Evolutionary conservation across 129 eudicot species (phyloP).

Genomic region (Pulicaria dysenterica): DNA sequence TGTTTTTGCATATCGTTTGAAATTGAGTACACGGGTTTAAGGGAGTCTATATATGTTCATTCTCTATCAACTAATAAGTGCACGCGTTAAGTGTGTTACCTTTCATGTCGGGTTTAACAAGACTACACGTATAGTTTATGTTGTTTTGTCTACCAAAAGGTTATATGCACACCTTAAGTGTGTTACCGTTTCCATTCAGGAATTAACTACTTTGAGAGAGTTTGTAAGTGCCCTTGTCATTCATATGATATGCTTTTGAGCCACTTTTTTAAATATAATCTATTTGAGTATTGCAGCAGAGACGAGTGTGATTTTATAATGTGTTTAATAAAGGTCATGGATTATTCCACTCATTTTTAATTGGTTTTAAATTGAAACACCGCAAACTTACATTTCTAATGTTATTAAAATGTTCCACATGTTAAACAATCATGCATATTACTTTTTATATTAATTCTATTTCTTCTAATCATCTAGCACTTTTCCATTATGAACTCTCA

Average conservation of each 20-base stretch:
- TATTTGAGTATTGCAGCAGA: neutral
- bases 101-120: slow-evolving; percentile 15
- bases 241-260: neutral
- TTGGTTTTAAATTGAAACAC: too few relatives aligned
- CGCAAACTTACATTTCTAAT: neutral
- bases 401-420: neutral
- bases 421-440: neutral
- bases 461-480: slow-evolving; percentile 9
- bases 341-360: too few relatives aligned
- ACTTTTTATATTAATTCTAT: neutral
- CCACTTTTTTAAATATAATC: neutral
- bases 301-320: neutral
- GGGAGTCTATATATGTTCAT: neutral
- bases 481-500: neutral
- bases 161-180: slow-evolving; percentile 2
- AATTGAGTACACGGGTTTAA: too few relatives aligned
- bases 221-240: neutral
- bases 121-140: slow-evolving; percentile 15
- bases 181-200: neutral
- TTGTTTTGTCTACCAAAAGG: slow-evolving; percentile 11
- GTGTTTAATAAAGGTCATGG: too few relatives aligned
- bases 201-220: neutral
- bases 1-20: too few relatives aligned
- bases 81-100: slow-evolving; percentile 13
- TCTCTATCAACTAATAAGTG: neutral